A percentile compares a stretch with the other conserved stretches of the same genome.
These are phyloP conservation scores for Sclerotinia trifoliorum DNA, from an alignment of 2,329 filamentous ascomycete genomes.

Conservation along the genomic window DNA sequence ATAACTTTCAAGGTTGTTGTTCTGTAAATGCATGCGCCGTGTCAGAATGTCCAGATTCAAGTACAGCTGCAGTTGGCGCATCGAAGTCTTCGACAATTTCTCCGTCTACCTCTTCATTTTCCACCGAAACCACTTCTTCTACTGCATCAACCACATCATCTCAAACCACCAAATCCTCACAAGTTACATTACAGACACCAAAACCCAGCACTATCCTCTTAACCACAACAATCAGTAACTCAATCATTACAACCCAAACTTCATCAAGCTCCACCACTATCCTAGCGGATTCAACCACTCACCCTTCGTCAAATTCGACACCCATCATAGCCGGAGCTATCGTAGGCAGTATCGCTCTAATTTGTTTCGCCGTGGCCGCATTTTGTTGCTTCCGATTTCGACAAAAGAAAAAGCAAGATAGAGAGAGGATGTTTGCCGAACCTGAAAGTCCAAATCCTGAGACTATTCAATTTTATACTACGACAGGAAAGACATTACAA, in stretches of 20 bases:
- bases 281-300: background rate
- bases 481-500: constrained; percentile 7
- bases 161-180: background rate
- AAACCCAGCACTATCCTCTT: constrained; percentile 1
- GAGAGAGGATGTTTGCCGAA: constrained; percentile 7
- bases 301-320: background rate
- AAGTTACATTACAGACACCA: constrained; percentile 8
- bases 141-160: background rate
- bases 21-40: constrained; percentile 21
- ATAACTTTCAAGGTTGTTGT: constrained; percentile 17
- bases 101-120: background rate
- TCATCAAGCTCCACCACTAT: background rate
- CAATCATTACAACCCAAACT: background rate
- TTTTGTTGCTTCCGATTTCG: constrained; percentile 15
- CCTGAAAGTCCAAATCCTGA: constrained; percentile 3
- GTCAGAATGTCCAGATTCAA: constrained; percentile 15
- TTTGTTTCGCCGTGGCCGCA: constrained; percentile 13
- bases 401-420: constrained; percentile 19
- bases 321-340: constrained; percentile 5
- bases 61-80: constrained; percentile 10
- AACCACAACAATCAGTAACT: background rate
- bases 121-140: background rate
- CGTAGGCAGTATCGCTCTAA: background rate
- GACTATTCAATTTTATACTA: constrained; percentile 10
- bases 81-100: background rate